Percentiles rank a stretch among this genome's conserved stretches.
phyloP scores from a whole-genome alignment of 2,329 filamentous ascomycete genomes.

The Arthroderma sp. region DNA sequence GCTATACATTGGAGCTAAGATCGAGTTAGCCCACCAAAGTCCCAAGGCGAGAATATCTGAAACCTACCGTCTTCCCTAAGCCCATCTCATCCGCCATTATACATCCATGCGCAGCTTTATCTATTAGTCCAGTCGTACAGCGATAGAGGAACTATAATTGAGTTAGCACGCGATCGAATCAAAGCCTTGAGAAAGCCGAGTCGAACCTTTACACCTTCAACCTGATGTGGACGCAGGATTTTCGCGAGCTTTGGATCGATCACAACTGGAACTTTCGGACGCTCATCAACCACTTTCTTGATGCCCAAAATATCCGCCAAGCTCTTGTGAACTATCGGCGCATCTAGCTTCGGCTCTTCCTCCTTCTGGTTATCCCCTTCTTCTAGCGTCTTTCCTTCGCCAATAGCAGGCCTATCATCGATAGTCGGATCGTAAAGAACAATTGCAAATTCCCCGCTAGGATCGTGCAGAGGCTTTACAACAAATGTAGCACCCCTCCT shows the following conservation, averaged over 20 bases:
- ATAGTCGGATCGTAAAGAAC: constrained; percentile 91
- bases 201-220: constrained; percentile 73
- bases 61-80: constrained; percentile 65
- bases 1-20: constrained; percentile 76
- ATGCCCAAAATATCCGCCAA: constrained; percentile 88
- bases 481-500: constrained; percentile 72
- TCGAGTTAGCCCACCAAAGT: constrained; percentile 13
- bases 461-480: constrained; percentile 82
- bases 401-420: constrained; percentile 60
- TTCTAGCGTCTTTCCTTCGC: constrained; percentile 33
- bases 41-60: not conserved
- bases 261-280: constrained; percentile 87
- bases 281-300: constrained; percentile 74
- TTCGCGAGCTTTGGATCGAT: constrained; percentile 85
- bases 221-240: constrained; percentile 86
- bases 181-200: not conserved
- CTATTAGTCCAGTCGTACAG: constrained; percentile 89
- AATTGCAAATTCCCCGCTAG: constrained; percentile 89
- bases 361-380: constrained; percentile 26
- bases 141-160: constrained; percentile 64
- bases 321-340: constrained; percentile 82
- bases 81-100: constrained; percentile 99
- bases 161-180: constrained; percentile 1
- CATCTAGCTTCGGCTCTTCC: constrained; percentile 50
- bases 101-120: constrained; percentile 85